These are phyloP conservation scores for Magnusiomyces suaveolens DNA, from an alignment of 1,139 yeast species.

Conservation along the genomic window DNA sequence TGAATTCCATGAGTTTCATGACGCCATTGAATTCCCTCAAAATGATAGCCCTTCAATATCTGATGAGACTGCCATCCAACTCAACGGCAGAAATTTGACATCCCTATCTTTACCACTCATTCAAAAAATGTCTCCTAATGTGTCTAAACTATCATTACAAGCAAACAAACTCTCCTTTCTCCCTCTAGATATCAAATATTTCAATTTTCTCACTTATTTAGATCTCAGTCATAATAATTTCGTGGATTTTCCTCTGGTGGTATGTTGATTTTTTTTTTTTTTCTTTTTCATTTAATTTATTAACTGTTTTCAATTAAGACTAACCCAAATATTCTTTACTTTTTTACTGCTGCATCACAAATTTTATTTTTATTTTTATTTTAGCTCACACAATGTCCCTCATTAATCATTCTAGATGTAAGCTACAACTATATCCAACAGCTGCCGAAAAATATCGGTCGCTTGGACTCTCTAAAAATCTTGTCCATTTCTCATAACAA, in stretches of 20 bases:
- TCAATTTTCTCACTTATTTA: constrained; percentile 47
- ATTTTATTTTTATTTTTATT: background rate
- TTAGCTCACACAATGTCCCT: constrained; percentile 32
- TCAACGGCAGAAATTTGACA: constrained; percentile 32
- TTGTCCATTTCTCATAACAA: constrained; percentile 56
- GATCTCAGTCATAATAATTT: constrained; percentile 59
- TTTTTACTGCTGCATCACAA: background rate
- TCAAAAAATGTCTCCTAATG: constrained; percentile 34
- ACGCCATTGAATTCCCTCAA: background rate
- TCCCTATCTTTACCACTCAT: constrained; percentile 35
- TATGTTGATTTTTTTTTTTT: too few relatives aligned
- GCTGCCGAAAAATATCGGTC: constrained; percentile 37
- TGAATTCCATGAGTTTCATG: background rate
- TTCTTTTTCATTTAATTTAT: too few relatives aligned
- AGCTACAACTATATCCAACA: constrained; percentile 46
- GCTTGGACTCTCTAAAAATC: constrained; percentile 36
- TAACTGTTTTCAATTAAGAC: background rate
- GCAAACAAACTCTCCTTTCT: constrained; percentile 41
- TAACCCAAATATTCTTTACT: background rate
- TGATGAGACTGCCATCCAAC: constrained; percentile 21
- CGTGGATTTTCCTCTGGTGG: constrained; percentile 42
- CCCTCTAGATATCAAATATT: constrained; percentile 41
- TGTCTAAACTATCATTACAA: constrained; percentile 48
- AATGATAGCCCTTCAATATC: background rate
- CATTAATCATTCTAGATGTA: constrained; percentile 58